A percentile compares a stretch with the other conserved stretches of the same genome.
phyloP scores from a whole-genome alignment of 2,329 filamentous ascomycete species.

The Penicillium sp. region DNA sequence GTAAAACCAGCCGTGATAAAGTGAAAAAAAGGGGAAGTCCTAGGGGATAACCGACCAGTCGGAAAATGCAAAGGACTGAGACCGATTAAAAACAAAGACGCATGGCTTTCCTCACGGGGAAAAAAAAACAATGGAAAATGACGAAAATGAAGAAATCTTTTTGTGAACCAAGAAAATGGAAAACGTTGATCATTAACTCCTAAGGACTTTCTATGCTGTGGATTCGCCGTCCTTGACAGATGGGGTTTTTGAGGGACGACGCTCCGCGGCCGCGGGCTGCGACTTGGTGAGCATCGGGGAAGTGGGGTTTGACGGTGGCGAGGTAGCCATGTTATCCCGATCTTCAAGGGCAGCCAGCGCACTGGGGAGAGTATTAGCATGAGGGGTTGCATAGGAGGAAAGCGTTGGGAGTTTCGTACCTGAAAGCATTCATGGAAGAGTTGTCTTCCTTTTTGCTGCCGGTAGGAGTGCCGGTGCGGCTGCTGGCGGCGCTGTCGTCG shows the following conservation, averaged over 20 bases:
- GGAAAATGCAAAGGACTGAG: constrained; percentile 26
- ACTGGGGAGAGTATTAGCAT: constrained; percentile 32
- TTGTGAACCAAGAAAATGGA: constrained; percentile 30
- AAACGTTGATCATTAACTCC: constrained; percentile 42
- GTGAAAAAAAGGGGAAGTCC: constrained; percentile 11
- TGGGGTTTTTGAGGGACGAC: constrained; percentile 45
- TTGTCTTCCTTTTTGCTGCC: constrained; percentile 62
- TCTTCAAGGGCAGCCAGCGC: constrained; percentile 50
- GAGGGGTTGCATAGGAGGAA: background rate
- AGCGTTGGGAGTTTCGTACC: constrained; percentile 59
- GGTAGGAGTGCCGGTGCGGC: constrained; percentile 84
- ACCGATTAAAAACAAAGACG: constrained; percentile 13
- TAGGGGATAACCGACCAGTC: constrained; percentile 26
- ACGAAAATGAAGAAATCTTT: constrained; percentile 33
- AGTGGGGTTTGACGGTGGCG: constrained; percentile 50
- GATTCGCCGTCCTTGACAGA: constrained; percentile 41
- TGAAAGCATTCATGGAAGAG: constrained; percentile 85
- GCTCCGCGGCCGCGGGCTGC: constrained; percentile 45
- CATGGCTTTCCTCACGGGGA: constrained; percentile 5
- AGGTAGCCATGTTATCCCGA: constrained; percentile 48
- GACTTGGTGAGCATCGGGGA: constrained; percentile 50
- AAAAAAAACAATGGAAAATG: constrained; percentile 8
- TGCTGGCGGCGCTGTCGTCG: constrained; percentile 84
- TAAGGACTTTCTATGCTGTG: constrained; percentile 40
- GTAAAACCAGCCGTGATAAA: constrained; percentile 16